Evolutionary conservation across 164 flowering plant species (phyloP).

Genomic region (Nelumbo lutea): DNA sequence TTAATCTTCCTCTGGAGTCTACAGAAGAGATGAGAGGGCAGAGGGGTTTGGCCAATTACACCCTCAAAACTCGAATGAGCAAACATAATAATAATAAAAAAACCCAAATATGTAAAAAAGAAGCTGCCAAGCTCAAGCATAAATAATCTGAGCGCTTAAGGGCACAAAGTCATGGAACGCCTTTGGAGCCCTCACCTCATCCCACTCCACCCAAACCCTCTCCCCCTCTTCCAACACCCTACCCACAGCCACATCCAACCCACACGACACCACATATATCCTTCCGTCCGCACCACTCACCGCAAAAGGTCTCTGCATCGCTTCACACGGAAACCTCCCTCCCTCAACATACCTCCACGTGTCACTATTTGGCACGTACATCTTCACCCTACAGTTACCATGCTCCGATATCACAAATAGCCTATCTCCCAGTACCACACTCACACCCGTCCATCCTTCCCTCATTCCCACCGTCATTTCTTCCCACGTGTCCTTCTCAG

Average conservation of each 20-base stretch:
- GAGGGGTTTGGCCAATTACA: too few relatives aligned
- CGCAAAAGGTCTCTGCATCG: constrained; percentile 35
- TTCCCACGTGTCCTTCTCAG: constrained; percentile 35
- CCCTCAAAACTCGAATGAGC: too few relatives aligned
- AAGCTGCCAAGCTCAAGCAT: constrained; percentile 18
- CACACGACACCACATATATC: constrained; percentile 39
- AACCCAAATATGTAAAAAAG: too few relatives aligned
- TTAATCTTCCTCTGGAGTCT: too few relatives aligned
- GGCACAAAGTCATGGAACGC: constrained; percentile 32
- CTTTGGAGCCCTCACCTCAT: constrained; percentile 32
- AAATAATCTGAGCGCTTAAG: constrained; percentile 37
- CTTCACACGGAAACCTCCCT: constrained; percentile 32
- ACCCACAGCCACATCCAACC: constrained; percentile 38
- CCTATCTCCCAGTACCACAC: constrained; percentile 27
- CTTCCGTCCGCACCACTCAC: constrained; percentile 28
- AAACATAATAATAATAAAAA: neutral
- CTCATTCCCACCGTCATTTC: constrained; percentile 45
- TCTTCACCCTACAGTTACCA: constrained; percentile 37
- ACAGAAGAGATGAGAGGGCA: too few relatives aligned
- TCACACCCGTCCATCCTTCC: constrained; percentile 56
- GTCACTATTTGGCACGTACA: constrained; percentile 31
- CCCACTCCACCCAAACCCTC: constrained; percentile 30
- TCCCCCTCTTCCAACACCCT: constrained; percentile 13
- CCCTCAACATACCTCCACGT: constrained; percentile 43
- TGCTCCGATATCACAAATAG: constrained; percentile 49